Conservation (phyloP, 495 filamentous ascomycete genomes). For the Penicillium macrosclerotiorum region DNA sequence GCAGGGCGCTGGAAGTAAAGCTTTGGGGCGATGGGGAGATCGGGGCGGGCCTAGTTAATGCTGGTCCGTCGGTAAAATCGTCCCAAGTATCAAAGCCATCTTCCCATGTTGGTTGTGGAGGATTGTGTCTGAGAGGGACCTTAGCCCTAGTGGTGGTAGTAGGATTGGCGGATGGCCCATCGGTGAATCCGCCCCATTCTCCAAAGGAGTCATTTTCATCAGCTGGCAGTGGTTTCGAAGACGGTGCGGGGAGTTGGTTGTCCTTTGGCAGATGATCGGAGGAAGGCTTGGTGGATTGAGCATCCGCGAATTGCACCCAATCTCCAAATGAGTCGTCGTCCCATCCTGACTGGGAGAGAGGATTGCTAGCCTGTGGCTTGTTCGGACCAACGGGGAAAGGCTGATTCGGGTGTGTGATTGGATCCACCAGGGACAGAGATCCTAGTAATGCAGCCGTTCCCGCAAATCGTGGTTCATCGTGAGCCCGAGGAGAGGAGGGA, state of each 20-base stretch:
- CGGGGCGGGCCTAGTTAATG: slow-evolving; percentile 5
- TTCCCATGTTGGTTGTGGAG: slow-evolving; percentile 56
- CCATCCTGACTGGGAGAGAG: slow-evolving; percentile 13
- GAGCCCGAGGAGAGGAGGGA: too few species aligned
- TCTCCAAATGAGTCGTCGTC: slow-evolving; percentile 20
- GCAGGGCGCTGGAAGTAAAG: slow-evolving; percentile 8
- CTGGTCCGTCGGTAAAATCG: slow-evolving; percentile 40
- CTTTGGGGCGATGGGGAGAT: slow-evolving; percentile 9
- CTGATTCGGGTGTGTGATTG: background rate
- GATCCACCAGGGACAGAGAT: background rate
- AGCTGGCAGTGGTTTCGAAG: too few species aligned
- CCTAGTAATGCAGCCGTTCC: background rate
- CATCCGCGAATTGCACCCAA: slow-evolving; percentile 13
- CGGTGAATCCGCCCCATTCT: slow-evolving; percentile 41
- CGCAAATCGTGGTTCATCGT: background rate
- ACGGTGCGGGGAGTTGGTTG: too few species aligned
- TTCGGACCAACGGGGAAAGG: too few species aligned
- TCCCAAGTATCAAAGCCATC: slow-evolving; percentile 48
- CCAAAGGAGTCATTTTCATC: slow-evolving; percentile 19
- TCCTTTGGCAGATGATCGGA: slow-evolving; percentile 7
- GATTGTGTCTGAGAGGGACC: background rate
- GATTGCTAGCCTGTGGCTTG: background rate
- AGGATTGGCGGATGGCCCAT: slow-evolving; percentile 21
- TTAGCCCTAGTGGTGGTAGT: slow-evolving; percentile 7
- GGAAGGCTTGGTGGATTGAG: background rate